A percentile compares a stretch with the other conserved stretches of the same genome.
Conservation (phyloP, 2,329 filamentous ascomycete genomes). For the Blastomyces gilchristii region DNA sequence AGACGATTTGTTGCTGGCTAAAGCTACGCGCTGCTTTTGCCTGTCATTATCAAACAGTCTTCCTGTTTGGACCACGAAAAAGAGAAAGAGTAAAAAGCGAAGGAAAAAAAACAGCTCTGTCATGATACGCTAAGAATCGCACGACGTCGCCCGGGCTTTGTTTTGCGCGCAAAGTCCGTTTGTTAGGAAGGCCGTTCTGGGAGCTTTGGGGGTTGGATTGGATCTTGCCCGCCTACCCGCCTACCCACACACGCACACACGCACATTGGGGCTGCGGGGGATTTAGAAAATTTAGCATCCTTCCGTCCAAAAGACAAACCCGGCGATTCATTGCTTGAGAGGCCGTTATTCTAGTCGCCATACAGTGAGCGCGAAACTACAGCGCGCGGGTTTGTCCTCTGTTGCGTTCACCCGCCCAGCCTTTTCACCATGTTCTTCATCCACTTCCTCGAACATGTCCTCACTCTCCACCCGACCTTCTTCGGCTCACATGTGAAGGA, state of each 20-base stretch:
- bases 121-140: constrained; percentile 5
- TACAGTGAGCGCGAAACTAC: neutral
- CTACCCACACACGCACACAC: neutral
- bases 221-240: neutral
- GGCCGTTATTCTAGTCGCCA: neutral
- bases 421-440: constrained; percentile 80
- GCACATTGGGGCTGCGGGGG: neutral
- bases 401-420: neutral
- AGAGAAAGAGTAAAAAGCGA: too few relatives aligned
- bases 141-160: constrained; percentile 2
- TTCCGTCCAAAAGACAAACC: neutral
- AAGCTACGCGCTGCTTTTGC: neutral
- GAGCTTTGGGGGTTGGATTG: neutral
- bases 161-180: neutral
- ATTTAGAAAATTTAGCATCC: neutral
- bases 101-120: neutral
- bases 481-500: constrained; percentile 91
- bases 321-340: neutral
- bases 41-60: neutral
- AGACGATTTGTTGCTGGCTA: neutral
- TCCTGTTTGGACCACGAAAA: neutral
- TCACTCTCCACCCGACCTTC: constrained; percentile 92
- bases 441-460: constrained; percentile 87
- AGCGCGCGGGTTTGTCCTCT: neutral
- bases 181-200: neutral